Percentiles rank a stretch among this genome's conserved stretches.
Evolutionary conservation across 2,329 filamentous ascomycete genomes (phyloP).

Genomic region (Mycocentrospora acerina): DNA sequence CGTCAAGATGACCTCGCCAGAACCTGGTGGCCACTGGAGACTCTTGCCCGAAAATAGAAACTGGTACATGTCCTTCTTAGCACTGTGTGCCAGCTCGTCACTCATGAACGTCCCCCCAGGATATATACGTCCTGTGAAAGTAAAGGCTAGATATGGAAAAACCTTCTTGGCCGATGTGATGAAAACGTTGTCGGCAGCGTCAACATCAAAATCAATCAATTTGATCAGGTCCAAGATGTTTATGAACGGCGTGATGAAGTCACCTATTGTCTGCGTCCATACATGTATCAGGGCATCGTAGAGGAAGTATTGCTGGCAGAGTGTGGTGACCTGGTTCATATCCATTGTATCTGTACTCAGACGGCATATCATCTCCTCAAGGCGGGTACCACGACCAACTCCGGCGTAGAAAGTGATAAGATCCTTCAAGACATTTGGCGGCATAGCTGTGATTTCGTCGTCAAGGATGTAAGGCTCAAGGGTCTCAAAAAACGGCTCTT

Average conservation of each 20-base stretch:
- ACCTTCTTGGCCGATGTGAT: slow-evolving; percentile 80
- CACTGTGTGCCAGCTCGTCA: slow-evolving; percentile 70
- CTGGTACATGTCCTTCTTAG: slow-evolving; percentile 88
- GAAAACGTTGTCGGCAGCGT: slow-evolving; percentile 61
- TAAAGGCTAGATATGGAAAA: slow-evolving; percentile 92
- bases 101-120: slow-evolving; percentile 77
- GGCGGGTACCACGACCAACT: slow-evolving; percentile 70
- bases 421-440: slow-evolving; percentile 81
- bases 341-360: slow-evolving; percentile 90
- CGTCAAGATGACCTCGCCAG: slow-evolving; percentile 62
- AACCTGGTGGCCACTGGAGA: slow-evolving; percentile 71
- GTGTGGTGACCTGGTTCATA: slow-evolving; percentile 83
- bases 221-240: slow-evolving; percentile 70
- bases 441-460: slow-evolving; percentile 70
- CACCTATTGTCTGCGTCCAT: slow-evolving; percentile 86
- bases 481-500: slow-evolving; percentile 80
- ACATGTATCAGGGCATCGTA: slow-evolving; percentile 97
- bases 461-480: slow-evolving; percentile 88
- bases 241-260: slow-evolving; percentile 88
- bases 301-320: slow-evolving; percentile 88
- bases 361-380: slow-evolving; percentile 94
- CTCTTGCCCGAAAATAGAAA: slow-evolving; percentile 87
- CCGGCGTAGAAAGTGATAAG: slow-evolving; percentile 79
- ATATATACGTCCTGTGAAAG: slow-evolving; percentile 86
- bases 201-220: slow-evolving; percentile 58